Evolutionary conservation across 306 rosid species (phyloP), one percentile per base, ranked within the genome.

Genomic region (Clitoria ternatea): DNA sequence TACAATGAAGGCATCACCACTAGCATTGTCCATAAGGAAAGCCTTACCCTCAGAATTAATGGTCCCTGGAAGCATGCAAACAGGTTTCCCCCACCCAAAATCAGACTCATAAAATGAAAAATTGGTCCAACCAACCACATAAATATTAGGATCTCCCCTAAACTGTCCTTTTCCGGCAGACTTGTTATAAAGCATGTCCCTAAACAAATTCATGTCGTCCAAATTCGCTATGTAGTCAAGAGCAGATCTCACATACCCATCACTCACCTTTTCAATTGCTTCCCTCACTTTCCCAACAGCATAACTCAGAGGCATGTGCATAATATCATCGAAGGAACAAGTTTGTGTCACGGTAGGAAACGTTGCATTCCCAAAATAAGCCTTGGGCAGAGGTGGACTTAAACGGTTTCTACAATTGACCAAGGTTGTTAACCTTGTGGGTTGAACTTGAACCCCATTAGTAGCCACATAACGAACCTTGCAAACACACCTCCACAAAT

Each of bases 61-160:
- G 0, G 1, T 19, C 19, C 65, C 83, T 0, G 83, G 79, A 18
- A 77, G 60, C 69, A 66, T 0, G 52, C 36, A 23, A 5, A 27
- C 15, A 24, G 82, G 78, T 45, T 56, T 78, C 1, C 82, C 78
- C 84, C 80, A 75, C 23, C 81, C 81, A 49, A 75, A 80, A 47
- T 80, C 78, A 1, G 37, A 6, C 4, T 1, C 71, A 56, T 37
- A 47, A 20, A 27, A 47, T 1, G 55, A 44, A 56, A 80, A 70
- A 26, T 80, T 80, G 0, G 24, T 55, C 84, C 85, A 81, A 6
- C 77, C 39, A 1, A 62, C 69, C 32, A 77, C 8, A 22, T 3
- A 61, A 0, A 81, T 2, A 72, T 81, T 81, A 0, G 82, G 82
- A n/a, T 72, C 55, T 2, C 60, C 72, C 39, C 22, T 27, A 0